Base-by-base conservation (phyloP, 2,329 filamentous ascomycete genomes). In the Beauveria bassiana region DNA sequence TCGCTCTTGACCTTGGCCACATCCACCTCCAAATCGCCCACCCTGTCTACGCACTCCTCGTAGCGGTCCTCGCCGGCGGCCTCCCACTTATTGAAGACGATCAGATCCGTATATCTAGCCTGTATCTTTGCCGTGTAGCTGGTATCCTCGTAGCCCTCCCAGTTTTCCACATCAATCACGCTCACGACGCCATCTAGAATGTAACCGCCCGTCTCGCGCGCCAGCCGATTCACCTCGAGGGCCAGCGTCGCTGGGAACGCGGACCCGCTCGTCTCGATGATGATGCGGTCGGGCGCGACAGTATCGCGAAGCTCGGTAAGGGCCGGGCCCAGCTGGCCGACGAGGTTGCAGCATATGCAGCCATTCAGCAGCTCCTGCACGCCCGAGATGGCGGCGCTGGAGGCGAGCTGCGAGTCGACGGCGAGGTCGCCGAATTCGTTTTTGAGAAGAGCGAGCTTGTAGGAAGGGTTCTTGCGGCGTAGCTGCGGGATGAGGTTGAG, bases 271-370 rank as follows among this genome's bases (percentile, higher is more conserved):
- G 95, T 99, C 80, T 99, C 95, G 72, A 99, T 87, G 58, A 99
- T 86, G 74, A 99, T 95, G 61, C 95, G 85, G 71, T 97, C 90
- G 0, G 92, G 93, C 5, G 65, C 62, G 40, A 80, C 73, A 16
- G 72, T 73, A 26, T 77, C 74, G 56, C 84, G 83, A 46, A 99
- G 86, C 70, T 95, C 87, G 49, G 83, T 77, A 20, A 99, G 86
- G 1, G 93, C 93, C 53, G 89, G 86, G 63, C 86, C 85, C 8
- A 99, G 85, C 74, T 96, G 91, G 18, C 95, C 95, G 64, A 99
- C 93, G 28, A 98, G 88, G 73, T 98, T 98, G 79, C 95, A 99
- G 83, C 95, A 99, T 75, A 99, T 98, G 77, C 95, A 98, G 66
- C 93, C 95, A 73, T 96, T 96, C 59, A 99, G 87, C 1, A 99